Base-by-base conservation (phyloP, 202 grass and related monocot genomes). In the Bolboschoenoplectus hybrid region DNA sequence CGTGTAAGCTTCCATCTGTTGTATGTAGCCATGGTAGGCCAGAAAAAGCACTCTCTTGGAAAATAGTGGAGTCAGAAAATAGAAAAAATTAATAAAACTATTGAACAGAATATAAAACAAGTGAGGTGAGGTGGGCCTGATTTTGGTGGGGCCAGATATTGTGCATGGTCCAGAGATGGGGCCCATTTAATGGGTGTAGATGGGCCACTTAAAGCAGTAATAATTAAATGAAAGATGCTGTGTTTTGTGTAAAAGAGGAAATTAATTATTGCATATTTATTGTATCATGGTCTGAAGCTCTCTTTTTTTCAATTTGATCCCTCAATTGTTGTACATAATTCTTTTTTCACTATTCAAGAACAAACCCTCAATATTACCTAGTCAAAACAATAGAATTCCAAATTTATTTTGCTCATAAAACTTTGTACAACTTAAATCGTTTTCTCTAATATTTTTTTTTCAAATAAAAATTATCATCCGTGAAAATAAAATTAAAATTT, bases 81-180 rank as follows among this genome's bases (percentile, higher is more conserved):
- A 65, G 1, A 63, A 7, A 65, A 43, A 6, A 81, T n/a, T 20
- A 67, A 14, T 80, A 49, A 82, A 49, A 82, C 26, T 26, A 26
- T 43, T 82, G 39, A 47, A 60, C 26, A 81, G 58, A 60, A 81
- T 19, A 81, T 20, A 3, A 62, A 55, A 81, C 26, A 58, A 17
- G 49, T 58, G 14, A 26, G 26, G 26, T 26, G 26, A 26, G 62
- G 44, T 81, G 77, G 38, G n/a, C 77, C 53, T 41, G 10, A 63
- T 80, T 26, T 63, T 17, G 53, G 7, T 81, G 77, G 52, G 53
- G 9, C 46, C 9, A 6, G 36, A 50, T 45, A 3, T 14, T 26
- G 26, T 26, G 26, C 1, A 0, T 34, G 9, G 77, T 43, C 77
- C 55, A 41, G 2, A 78, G 12, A 78, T n/a, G n/a, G 45, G 47